Conservation (phyloP, 106 monocot genomes). For the Gastrodia elata region DNA sequence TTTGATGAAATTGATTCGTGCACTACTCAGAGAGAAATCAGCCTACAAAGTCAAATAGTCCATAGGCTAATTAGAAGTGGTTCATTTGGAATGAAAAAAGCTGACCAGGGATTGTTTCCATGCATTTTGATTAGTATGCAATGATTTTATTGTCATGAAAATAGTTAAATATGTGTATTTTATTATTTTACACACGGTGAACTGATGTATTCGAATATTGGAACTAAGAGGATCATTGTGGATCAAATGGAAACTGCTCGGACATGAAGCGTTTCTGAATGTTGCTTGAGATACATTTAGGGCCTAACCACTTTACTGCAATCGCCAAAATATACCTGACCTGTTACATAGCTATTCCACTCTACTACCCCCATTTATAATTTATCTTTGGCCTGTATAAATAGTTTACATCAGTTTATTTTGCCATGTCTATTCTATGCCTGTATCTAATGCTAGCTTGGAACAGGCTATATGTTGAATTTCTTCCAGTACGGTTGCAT, state of each 20-base stretch:
- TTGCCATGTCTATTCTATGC: neutral
- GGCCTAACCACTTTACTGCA: neutral
- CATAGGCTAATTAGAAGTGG: no score
- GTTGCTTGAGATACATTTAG: neutral
- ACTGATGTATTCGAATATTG: neutral
- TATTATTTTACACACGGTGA: neutral
- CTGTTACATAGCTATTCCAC: neutral
- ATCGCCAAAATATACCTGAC: neutral
- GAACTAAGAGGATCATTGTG: neutral
- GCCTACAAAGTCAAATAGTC: no score
- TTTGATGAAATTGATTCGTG: no score
- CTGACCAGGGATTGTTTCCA: neutral
- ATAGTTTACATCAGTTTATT: neutral
- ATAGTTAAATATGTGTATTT: neutral
- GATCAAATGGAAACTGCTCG: neutral
- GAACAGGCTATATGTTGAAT: conserved; percentile 55
- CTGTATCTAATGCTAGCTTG: conserved; percentile 4
- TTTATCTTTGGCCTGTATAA: neutral
- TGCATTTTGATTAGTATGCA: neutral
- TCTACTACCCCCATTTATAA: neutral
- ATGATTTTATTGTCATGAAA: neutral
- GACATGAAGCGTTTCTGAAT: neutral
- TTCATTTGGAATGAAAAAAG: no score
- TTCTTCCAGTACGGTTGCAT: conserved; percentile 76
- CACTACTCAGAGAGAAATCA: no score